Evolutionary conservation across 2,329 filamentous ascomycete species (phyloP).

Genomic region (Arthrobotrys megalospora): DNA sequence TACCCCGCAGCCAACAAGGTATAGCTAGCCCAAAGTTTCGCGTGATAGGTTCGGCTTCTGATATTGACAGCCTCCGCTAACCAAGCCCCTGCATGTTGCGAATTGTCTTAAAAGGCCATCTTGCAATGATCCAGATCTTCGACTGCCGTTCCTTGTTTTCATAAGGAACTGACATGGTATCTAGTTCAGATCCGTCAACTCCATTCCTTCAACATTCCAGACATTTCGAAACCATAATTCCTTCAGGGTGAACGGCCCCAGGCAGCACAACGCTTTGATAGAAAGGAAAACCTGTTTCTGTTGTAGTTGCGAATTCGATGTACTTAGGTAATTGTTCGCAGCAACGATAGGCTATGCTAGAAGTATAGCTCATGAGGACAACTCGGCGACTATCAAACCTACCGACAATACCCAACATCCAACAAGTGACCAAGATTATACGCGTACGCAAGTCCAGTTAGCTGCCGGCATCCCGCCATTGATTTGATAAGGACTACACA

Average conservation of each 20-base stretch:
- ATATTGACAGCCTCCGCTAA: not conserved
- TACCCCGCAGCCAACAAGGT: slow-evolving; percentile 13
- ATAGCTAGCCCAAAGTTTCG: not conserved
- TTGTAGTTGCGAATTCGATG: not conserved
- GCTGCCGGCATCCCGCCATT: too few relatives aligned
- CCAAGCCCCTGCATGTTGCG: slow-evolving; percentile 11
- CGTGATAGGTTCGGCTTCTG: slow-evolving; percentile 11
- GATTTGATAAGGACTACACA: too few relatives aligned
- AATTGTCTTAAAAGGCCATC: not conserved
- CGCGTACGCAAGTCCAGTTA: not conserved
- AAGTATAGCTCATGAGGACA: not conserved
- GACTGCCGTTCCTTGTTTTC: not conserved
- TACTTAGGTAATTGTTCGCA: not conserved
- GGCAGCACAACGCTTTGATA: not conserved
- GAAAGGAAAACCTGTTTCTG: not conserved
- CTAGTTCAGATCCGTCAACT: slow-evolving; percentile 20
- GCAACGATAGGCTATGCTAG: not conserved
- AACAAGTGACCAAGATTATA: not conserved
- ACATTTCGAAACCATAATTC: slow-evolving; percentile 39
- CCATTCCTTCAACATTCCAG: slow-evolving; percentile 24
- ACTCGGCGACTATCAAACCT: not conserved
- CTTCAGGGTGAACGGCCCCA: slow-evolving; percentile 1
- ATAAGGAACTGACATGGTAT: not conserved
- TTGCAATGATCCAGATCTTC: not conserved
- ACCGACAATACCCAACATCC: not conserved